Evolutionary conservation across 257 asterid species (phyloP).

Genomic region (Solanum chilense): DNA sequence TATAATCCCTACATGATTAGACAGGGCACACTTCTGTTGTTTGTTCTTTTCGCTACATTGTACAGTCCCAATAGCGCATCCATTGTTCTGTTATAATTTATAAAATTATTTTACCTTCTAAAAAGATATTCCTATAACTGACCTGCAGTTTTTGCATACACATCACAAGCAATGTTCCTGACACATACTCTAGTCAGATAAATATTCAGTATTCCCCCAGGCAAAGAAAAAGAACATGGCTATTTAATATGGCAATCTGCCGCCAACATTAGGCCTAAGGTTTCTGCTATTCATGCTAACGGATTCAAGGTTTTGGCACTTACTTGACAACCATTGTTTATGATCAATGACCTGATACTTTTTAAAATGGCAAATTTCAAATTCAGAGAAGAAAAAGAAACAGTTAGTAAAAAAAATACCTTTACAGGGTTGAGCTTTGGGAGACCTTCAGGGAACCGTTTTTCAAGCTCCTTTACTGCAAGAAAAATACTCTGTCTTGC

Average conservation of each 20-base stretch:
- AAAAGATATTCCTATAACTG: neutral
- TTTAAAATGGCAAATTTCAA: neutral
- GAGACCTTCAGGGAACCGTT: conserved; percentile 82
- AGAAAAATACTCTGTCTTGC: conserved; percentile 74
- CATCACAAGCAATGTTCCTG: neutral
- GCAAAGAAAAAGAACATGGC: neutral
- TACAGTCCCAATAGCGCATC: neutral
- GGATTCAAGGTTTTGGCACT: neutral
- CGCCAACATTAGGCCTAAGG: neutral
- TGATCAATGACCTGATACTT: neutral
- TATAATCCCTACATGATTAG: neutral
- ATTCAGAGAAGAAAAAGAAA: neutral
- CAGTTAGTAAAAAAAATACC: conserved; percentile 26
- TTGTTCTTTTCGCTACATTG: neutral
- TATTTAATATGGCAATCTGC: neutral
- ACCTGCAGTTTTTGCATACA: neutral
- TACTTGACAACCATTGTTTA: neutral
- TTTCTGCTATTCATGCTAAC: neutral
- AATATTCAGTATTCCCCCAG: neutral
- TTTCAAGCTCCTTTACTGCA: conserved; percentile 79
- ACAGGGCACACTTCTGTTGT: neutral
- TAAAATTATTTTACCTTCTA: neutral
- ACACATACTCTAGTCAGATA: neutral
- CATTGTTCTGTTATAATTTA: neutral
- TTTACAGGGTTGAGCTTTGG: conserved; percentile 87